Evolutionary conservation across 1,284 basidiomycete species (phyloP).

Genomic region (Kalmanozyma brasiliensis): DNA sequence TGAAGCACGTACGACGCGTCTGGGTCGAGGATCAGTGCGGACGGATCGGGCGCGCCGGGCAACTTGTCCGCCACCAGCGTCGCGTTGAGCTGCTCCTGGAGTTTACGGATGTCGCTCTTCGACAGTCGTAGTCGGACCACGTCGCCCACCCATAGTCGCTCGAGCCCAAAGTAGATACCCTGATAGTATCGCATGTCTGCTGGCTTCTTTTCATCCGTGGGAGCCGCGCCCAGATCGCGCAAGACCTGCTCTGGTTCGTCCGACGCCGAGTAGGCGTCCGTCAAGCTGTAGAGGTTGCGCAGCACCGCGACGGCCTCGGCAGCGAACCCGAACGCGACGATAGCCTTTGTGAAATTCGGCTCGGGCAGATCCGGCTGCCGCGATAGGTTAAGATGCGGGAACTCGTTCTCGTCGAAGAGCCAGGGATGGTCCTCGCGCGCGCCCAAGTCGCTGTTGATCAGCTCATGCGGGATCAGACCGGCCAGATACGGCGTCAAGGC

Average conservation of each 20-base stretch:
- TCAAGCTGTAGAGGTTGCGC: constrained; percentile 30
- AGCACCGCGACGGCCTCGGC: constrained; percentile 20
- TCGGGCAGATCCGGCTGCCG: constrained; percentile 10
- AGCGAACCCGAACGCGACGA: constrained; percentile 29
- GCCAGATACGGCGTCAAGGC: constrained; percentile 34
- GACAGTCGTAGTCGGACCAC: constrained; percentile 50
- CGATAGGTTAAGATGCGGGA: constrained; percentile 28
- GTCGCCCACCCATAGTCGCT: constrained; percentile 60
- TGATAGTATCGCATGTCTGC: constrained; percentile 43
- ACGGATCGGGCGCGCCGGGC: constrained; percentile 21
- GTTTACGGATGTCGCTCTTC: constrained; percentile 35
- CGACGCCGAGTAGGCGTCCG: constrained; percentile 42
- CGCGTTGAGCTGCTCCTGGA: constrained; percentile 41
- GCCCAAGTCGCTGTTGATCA: constrained; percentile 30
- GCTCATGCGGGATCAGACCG: constrained; percentile 18
- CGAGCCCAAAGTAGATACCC: constrained; percentile 51
- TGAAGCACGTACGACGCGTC: constrained; percentile 43
- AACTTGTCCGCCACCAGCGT: constrained; percentile 23
- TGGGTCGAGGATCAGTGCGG: constrained; percentile 31
- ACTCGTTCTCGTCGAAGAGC: constrained; percentile 24
- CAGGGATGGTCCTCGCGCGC: constrained; percentile 34
- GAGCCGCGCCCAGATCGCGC: constrained; percentile 26
- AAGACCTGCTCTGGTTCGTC: constrained; percentile 20
- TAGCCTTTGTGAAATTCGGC: constrained; percentile 17
- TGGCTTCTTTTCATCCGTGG: constrained; percentile 1